Conservation (phyloP, 1,284 basidiomycete genomes). For the Sutorius eximius region DNA sequence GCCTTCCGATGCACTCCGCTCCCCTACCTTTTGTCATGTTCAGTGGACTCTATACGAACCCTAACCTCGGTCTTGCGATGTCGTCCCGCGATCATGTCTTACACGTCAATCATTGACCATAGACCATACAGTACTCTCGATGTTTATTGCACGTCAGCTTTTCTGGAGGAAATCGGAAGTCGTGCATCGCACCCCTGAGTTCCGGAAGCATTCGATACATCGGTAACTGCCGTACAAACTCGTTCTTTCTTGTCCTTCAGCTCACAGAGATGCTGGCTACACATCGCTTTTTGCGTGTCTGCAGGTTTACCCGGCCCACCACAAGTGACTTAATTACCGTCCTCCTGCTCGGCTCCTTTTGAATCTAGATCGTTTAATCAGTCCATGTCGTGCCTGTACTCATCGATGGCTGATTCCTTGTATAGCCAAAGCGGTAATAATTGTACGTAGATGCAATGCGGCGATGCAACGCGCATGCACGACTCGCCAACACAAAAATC, state of each 20-base stretch:
- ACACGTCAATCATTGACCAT: not conserved
- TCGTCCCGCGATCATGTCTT: not conserved
- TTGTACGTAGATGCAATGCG: not conserved
- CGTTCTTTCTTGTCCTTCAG: no score
- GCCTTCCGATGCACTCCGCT: no score
- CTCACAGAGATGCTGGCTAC: no score
- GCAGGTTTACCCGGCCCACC: no score
- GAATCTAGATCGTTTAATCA: not conserved
- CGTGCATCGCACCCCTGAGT: not conserved
- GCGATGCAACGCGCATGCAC: slow-evolving; percentile 1
- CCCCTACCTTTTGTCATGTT: not conserved
- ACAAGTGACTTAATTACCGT: no score
- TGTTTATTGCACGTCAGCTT: not conserved
- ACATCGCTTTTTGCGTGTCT: no score
- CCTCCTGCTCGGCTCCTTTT: not conserved
- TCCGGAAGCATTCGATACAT: not conserved
- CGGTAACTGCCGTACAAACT: no score
- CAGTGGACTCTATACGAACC: not conserved
- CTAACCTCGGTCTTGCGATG: not conserved
- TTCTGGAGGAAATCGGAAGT: not conserved
- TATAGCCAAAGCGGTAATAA: not conserved
- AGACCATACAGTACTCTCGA: not conserved
- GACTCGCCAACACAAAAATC: not conserved
- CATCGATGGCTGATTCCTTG: not conserved
- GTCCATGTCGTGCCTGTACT: not conserved